These are phyloP conservation scores for Fusarium fujikuroi DNA, from an alignment of 2,329 filamentous ascomycete species.

Conservation along the genomic window DNA sequence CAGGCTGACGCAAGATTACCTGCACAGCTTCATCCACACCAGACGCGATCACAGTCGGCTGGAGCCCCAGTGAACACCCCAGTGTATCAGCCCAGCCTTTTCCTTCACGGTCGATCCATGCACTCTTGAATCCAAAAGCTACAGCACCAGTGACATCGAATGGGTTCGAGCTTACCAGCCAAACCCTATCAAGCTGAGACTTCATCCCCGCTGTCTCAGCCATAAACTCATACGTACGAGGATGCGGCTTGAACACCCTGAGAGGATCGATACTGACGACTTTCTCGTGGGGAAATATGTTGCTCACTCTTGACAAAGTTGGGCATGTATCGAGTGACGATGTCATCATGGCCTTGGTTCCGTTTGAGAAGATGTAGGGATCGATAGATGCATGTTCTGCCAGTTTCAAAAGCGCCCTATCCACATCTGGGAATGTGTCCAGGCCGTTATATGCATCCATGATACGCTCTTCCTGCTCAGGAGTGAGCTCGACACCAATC, in stretches of 20 bases:
- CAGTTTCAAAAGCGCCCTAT: slow-evolving; percentile 62
- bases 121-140: slow-evolving; percentile 68
- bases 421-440: slow-evolving; percentile 72
- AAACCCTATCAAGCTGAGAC: slow-evolving; percentile 62
- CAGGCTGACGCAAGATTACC: slow-evolving; percentile 41
- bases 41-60: slow-evolving; percentile 64
- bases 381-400: slow-evolving; percentile 53
- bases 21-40: slow-evolving; percentile 68
- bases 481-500: slow-evolving; percentile 56
- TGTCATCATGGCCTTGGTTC: slow-evolving; percentile 70
- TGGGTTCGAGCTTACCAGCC: slow-evolving; percentile 77
- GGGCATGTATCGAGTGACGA: slow-evolving; percentile 68
- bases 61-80: slow-evolving; percentile 55
- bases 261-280: slow-evolving; percentile 71
- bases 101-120: slow-evolving; percentile 73
- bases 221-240: slow-evolving; percentile 69
- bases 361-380: slow-evolving; percentile 77
- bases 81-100: slow-evolving; percentile 74
- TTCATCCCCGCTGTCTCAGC: slow-evolving; percentile 60
- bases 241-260: slow-evolving; percentile 72
- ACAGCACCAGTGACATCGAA: slow-evolving; percentile 77
- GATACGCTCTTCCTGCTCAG: slow-evolving; percentile 58
- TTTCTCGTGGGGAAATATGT: slow-evolving; percentile 48
- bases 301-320: slow-evolving; percentile 41
- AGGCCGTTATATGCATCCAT: slow-evolving; percentile 74